Evolutionary conservation across 495 filamentous ascomycete species (phyloP).

Genomic region (Aspergillus avenaceus): DNA sequence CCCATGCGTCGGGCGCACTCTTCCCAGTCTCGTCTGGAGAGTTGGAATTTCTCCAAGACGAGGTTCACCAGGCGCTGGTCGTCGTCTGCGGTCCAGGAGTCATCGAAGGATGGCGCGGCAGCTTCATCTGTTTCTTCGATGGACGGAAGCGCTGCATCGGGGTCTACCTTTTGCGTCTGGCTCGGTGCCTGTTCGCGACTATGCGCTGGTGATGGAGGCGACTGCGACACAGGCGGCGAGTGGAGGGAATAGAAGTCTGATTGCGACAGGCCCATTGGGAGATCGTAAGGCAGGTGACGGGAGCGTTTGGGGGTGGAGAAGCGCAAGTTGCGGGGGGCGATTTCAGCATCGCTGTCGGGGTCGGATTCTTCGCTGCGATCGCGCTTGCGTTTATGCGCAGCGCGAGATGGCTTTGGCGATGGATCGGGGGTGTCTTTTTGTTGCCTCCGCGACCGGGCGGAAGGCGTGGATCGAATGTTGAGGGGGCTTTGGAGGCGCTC

Average conservation of each 20-base stretch:
- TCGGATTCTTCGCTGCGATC: constrained; percentile 48
- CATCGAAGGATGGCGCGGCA: constrained; percentile 20
- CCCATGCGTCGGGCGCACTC: constrained; percentile 70
- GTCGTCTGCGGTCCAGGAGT: constrained; percentile 61
- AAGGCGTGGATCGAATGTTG: constrained; percentile 46
- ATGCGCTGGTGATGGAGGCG: constrained; percentile 30
- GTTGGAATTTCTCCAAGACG: constrained; percentile 69
- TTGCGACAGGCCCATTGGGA: constrained; percentile 63
- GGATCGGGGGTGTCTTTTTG: constrained; percentile 10
- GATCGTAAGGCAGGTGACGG: constrained; percentile 59
- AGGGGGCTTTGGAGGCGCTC: constrained; percentile 49
- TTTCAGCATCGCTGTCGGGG: constrained; percentile 27
- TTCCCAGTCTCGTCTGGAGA: constrained; percentile 72
- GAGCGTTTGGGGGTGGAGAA: constrained; percentile 66
- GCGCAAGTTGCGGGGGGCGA: constrained; percentile 19
- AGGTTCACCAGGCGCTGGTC: constrained; percentile 69
- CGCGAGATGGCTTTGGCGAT: constrained; percentile 37
- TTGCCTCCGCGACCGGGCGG: constrained; percentile 39
- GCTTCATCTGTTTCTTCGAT: constrained; percentile 32
- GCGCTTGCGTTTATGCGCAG: constrained; percentile 61
- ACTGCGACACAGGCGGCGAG: constrained; percentile 38
- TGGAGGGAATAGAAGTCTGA: constrained; percentile 60
- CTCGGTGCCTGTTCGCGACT: constrained; percentile 12
- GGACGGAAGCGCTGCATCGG: constrained; percentile 38
- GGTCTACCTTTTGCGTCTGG: constrained; percentile 16